Evolutionary conservation across 805 yeast species (phyloP).

Genomic region (Ogataea corticis): DNA sequence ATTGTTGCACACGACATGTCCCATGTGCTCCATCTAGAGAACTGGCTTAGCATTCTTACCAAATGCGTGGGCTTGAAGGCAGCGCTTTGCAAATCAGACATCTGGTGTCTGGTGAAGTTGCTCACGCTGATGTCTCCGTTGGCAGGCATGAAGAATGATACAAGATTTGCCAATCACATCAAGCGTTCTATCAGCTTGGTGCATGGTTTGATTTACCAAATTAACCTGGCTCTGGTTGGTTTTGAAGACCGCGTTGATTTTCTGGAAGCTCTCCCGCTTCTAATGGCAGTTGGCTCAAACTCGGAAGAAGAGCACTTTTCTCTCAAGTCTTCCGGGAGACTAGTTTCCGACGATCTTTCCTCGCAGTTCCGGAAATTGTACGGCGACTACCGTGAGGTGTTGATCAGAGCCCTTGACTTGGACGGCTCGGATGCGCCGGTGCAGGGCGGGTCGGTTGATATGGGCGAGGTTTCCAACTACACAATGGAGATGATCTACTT

Average conservation of each 20-base stretch:
- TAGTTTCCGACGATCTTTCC: constrained; percentile 8
- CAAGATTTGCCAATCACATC: background rate
- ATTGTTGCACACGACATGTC: constrained; percentile 5
- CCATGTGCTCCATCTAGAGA: constrained; percentile 30
- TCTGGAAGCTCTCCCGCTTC: constrained; percentile 12
- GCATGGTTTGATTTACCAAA: constrained; percentile 5
- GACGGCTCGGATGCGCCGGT: too few species aligned
- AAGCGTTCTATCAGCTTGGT: background rate
- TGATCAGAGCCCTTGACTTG: constrained; percentile 5
- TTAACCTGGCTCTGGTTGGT: constrained; percentile 19
- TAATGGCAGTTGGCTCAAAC: constrained; percentile 8
- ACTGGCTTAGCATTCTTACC: constrained; percentile 25
- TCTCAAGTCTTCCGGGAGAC: background rate
- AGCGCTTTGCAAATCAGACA: constrained; percentile 17
- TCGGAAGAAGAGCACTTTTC: background rate
- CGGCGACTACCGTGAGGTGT: constrained; percentile 11
- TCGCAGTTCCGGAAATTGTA: constrained; percentile 11
- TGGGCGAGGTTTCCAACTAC: background rate
- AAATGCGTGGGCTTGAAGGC: constrained; percentile 7
- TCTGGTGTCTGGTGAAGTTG: constrained; percentile 20
- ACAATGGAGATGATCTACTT: constrained; percentile 4
- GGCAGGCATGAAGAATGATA: background rate
- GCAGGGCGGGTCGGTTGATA: too few species aligned
- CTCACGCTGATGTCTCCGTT: constrained; percentile 17
- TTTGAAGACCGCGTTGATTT: constrained; percentile 21